Percentiles rank a stretch among this genome's conserved stretches.
Evolutionary conservation across 306 rosid genomes (phyloP).

Genomic region (Acacia crassicarpa): DNA sequence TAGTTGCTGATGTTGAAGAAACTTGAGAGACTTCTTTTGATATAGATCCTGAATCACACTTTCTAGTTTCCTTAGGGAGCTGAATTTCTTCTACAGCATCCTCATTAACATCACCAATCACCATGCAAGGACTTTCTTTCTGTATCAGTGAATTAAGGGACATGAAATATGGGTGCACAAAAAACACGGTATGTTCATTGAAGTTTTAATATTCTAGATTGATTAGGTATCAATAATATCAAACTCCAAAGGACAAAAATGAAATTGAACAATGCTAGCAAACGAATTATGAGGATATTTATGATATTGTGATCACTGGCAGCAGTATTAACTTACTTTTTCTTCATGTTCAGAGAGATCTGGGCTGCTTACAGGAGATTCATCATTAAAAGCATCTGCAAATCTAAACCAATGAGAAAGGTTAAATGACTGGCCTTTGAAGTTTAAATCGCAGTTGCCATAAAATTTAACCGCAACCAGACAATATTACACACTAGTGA

Average conservation of each 20-base stretch:
- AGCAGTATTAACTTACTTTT: slow-evolving; percentile 31
- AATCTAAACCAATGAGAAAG: slow-evolving; percentile 40
- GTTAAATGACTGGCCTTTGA: slow-evolving; percentile 26
- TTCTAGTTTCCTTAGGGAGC: slow-evolving; percentile 40
- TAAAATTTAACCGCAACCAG: slow-evolving; percentile 18
- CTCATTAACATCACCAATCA: slow-evolving; percentile 28
- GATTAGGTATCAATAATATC: slow-evolving; percentile 16
- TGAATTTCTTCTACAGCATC: slow-evolving; percentile 39
- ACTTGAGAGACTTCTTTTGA: slow-evolving; percentile 35
- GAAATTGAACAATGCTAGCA: slow-evolving; percentile 14
- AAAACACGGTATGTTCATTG: slow-evolving; percentile 22
- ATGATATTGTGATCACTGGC: slow-evolving; percentile 22
- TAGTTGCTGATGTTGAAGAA: slow-evolving; percentile 36
- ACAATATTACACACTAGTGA: slow-evolving; percentile 15
- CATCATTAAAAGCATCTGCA: slow-evolving; percentile 40
- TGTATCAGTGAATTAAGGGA: slow-evolving; percentile 36
- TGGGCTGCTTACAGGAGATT: slow-evolving; percentile 39
- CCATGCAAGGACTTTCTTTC: slow-evolving; percentile 28
- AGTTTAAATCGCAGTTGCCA: background rate
- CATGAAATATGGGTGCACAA: slow-evolving; percentile 17
- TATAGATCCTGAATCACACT: slow-evolving; percentile 44
- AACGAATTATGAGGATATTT: slow-evolving; percentile 37
- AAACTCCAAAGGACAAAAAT: slow-evolving; percentile 2
- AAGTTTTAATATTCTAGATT: slow-evolving; percentile 14
- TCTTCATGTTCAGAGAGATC: slow-evolving; percentile 40